These are phyloP conservation scores for Backusella parvicylindrica DNA, from an alignment of 192 early-diverging fungal genomes.

Conservation along the genomic window DNA sequence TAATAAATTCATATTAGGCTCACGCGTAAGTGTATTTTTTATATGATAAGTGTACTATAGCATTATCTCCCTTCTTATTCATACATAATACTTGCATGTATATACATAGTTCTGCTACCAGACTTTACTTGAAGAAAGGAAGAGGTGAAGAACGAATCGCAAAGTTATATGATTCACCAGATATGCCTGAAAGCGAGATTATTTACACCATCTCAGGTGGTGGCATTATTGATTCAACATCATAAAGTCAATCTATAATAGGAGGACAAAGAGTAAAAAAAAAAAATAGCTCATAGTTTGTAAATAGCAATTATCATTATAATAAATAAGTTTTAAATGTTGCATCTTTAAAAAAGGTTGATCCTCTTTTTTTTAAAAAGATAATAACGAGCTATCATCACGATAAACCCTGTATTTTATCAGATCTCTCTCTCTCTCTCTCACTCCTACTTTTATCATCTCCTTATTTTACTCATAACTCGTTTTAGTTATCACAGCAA, in stretches of 20 bases:
- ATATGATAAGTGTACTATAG: not conserved
- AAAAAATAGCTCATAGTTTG: not conserved
- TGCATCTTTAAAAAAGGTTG: not conserved
- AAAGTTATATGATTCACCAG: conserved; percentile 85
- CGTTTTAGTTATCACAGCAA: not conserved
- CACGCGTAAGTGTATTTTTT: conserved; percentile 21
- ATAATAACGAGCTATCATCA: not conserved
- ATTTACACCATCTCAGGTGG: conserved; percentile 72
- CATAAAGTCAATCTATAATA: conserved; percentile 4
- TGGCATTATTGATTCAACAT: conserved; percentile 63
- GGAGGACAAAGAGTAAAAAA: no score
- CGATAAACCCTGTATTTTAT: not conserved
- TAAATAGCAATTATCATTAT: not conserved
- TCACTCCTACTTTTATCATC: not conserved
- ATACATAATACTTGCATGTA: not conserved
- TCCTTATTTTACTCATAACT: not conserved
- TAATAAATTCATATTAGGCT: conserved; percentile 11
- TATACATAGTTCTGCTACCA: conserved; percentile 59
- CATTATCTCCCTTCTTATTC: not conserved
- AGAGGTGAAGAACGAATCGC: conserved; percentile 75
- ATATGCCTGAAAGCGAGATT: conserved; percentile 66
- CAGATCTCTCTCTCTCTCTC: no score
- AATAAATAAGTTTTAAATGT: not conserved
- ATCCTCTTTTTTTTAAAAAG: not conserved
- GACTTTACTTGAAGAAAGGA: conserved; percentile 78